A percentile compares a stretch with the other conserved stretches of the same genome.
These are phyloP conservation scores for Botrytis byssoidea DNA, from an alignment of 2,329 filamentous ascomycete species.

Conservation along the genomic window DNA sequence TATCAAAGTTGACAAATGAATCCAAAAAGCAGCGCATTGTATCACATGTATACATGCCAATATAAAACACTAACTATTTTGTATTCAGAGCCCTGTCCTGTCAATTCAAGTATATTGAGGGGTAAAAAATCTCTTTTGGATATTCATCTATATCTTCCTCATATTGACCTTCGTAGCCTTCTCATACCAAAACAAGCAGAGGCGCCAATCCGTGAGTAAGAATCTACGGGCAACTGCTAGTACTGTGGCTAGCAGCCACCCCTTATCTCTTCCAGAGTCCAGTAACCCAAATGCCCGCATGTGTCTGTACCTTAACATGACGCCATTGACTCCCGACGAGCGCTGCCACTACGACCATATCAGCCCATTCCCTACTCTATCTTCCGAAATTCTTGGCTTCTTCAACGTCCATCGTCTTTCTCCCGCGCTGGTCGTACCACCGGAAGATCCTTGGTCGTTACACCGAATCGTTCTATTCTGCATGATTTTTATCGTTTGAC, in stretches of 20 bases:
- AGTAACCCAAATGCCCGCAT: background rate
- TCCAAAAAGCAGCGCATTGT: background rate
- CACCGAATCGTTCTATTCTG: constrained; percentile 9
- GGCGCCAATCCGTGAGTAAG: background rate
- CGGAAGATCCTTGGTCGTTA: constrained; percentile 14
- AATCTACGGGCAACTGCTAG: background rate
- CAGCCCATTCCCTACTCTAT: background rate
- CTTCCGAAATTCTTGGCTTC: background rate
- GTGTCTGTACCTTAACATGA: constrained; percentile 23
- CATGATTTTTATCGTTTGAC: constrained; percentile 57
- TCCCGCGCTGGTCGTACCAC: constrained; percentile 9
- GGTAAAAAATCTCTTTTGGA: background rate
- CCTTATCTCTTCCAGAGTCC: background rate
- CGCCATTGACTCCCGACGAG: constrained; percentile 26
- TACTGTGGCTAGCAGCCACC: constrained; percentile 6
- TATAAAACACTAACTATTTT: background rate
- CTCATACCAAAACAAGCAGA: constrained; percentile 3
- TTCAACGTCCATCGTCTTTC: background rate
- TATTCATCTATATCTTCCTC: background rate
- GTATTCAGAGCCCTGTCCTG: background rate
- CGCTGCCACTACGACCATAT: constrained; percentile 12
- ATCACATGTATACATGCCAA: background rate
- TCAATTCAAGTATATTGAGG: constrained; percentile 8
- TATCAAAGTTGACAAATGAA: background rate
- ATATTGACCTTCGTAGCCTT: background rate